A percentile compares a stretch with the other conserved stretches of the same genome.
Conservation (phyloP, 331 rosid species). For the Phaseolus coccineus region DNA sequence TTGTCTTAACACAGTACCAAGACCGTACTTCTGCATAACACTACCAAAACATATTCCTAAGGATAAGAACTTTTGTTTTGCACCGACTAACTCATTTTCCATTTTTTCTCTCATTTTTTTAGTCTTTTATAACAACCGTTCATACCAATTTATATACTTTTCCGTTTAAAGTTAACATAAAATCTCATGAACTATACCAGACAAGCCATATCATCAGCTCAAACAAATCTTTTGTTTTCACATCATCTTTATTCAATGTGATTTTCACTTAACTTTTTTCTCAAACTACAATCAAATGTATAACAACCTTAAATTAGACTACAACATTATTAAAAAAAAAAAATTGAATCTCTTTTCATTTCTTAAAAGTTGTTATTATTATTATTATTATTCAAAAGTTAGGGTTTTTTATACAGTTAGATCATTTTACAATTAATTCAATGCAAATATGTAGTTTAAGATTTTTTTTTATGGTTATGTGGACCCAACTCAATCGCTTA, state of each 20-base stretch:
- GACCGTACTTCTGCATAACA: not conserved
- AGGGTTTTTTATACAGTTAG: too few species aligned
- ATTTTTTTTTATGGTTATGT: too few species aligned
- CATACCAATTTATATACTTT: not conserved
- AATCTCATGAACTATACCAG: not conserved
- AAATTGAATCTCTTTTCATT: too few species aligned
- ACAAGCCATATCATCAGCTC: not conserved
- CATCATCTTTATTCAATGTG: constrained; percentile 1
- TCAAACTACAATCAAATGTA: not conserved
- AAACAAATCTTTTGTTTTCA: constrained; percentile 8
- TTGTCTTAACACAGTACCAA: constrained; percentile 25
- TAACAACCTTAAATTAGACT: too few species aligned
- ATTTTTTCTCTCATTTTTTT: not conserved
- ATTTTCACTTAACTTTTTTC: not conserved
- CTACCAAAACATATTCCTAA: not conserved
- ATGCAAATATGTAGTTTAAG: too few species aligned
- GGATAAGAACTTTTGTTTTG: constrained; percentile 1
- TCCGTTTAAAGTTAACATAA: not conserved
- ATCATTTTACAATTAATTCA: too few species aligned
- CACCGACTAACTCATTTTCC: not conserved
- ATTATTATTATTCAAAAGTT: too few species aligned
- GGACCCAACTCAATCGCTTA: too few species aligned
- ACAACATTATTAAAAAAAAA: too few species aligned
- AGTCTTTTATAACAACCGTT: not conserved
- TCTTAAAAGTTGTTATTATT: too few species aligned